Base-by-base conservation (phyloP, 257 asterid species). In the Solanum paucissectum region DNA sequence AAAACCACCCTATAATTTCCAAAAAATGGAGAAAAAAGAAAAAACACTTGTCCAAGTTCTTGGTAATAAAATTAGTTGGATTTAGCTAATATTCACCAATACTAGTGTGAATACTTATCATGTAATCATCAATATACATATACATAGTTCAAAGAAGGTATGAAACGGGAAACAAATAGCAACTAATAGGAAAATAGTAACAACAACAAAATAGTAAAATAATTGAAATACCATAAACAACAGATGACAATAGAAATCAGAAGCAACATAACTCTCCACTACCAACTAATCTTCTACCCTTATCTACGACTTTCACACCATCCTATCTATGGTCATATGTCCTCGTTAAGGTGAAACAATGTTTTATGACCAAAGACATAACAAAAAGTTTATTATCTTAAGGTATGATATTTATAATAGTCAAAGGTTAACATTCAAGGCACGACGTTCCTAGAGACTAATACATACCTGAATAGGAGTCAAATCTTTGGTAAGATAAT, bases 391-490 rank as follows among this genome's bases (percentile, higher is more conserved):
- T 18, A 18, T 55, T 18, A 18, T 7, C 64, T 55, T 55, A 18
- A 6, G 10, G 18, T 55, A 6, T 55, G n/a, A 55, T 18, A 3
- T 55, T 55, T 55, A 18, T 52, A 52, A 55, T 18, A 55, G 64
- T 18, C n/a, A 55, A 4, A 55, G 64, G 64, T 55, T 55, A 55
- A 6, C n/a, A 55, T 55, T 55, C n/a, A 18, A 55, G 64, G 23
- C n/a, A 29, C 29, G 29, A 55, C 64, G n/a, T 6, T 55, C 9
- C 23, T 55, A 58, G 25, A 58, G n/a, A 58, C n/a, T 55, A 58
- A 12, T 20, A 58, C 8, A 1, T 90, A 97, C 99, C 98, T 95
- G 99, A 81, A 97, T 83, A 11, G 99, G 99, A 71, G 98, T 89
- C 98, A 97, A 86, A 49, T 94, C 93, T 64, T 88, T 95, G 64